Base-by-base conservation (phyloP, 1,284 basidiomycete genomes). In the Trichosporon inkin region DNA sequence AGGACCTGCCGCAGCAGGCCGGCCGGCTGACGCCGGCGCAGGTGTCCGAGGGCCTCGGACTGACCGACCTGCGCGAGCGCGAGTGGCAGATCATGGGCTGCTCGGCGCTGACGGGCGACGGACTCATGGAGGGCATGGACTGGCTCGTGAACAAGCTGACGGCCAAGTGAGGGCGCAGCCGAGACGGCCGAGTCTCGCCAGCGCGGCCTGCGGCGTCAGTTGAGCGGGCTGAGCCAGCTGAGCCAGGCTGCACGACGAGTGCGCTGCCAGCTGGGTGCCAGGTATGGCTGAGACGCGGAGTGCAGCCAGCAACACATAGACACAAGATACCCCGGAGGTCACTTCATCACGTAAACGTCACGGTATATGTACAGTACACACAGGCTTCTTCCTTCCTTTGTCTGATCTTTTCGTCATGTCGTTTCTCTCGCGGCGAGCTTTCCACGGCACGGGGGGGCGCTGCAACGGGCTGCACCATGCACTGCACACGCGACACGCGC, bases 41-140 rank as follows among this genome's bases (percentile, higher is more conserved):
- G 63, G 79, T 82, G 16, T 81, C 79, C 0, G 78, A 81, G 57
- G 79, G 77, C 7, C 67, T 82, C 13, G 76, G 75, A 2, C 67
- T 82, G 51, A 81, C 81, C 5, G 76, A 78, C 58, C 72, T 82
- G 52, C 71, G 78, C 55, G 79, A 81, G 55, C 66, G 78, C 37
- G 80, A 81, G 57, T 82, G 81, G 81, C 81, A 82, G 70, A 82
- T 82, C 58, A 79, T 81, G 70, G 80, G 80, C 13, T 81, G 80
- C 65, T 79, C 77, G 37, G 81, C 81, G 8, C 69, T 81, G 55
- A 81, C 80, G 0, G 76, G 76, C 8, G 35, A 61, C 17, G 76
- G 76, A 2, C 60, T 77, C 53, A 71, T 77, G 56, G 76, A 77
- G 58, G 76, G 76, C 36, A 75, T 78, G 75, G 76, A 78, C 66